phyloP scores from a whole-genome alignment of 768 basidiomycete species.

The Asterophora lycoperdoides region DNA sequence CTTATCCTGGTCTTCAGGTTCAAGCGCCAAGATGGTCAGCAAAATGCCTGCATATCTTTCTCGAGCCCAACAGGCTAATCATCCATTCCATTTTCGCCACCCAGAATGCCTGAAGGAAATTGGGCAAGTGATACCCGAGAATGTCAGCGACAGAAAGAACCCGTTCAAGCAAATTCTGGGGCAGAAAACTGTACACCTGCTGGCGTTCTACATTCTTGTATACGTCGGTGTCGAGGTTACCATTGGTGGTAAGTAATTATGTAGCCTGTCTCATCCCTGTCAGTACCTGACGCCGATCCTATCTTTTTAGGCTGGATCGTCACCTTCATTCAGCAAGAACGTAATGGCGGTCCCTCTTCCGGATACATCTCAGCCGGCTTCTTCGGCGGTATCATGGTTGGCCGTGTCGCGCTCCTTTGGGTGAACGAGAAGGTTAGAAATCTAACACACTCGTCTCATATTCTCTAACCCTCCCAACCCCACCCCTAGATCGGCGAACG shows the following conservation, averaged over 20 bases:
- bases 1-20: conserved; percentile 61
- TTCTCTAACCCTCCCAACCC: not conserved
- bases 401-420: conserved; percentile 54
- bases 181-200: conserved; percentile 51
- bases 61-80: not conserved
- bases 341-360: conserved; percentile 33
- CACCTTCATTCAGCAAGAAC: conserved; percentile 43
- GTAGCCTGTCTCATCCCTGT: not conserved
- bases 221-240: conserved; percentile 71
- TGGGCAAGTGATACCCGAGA: conserved; percentile 38
- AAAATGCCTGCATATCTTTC: too few species aligned
- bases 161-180: conserved; percentile 48
- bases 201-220: conserved; percentile 60
- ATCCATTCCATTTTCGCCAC: not conserved
- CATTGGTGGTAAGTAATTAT: conserved; percentile 40
- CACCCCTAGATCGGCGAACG: conserved; percentile 47
- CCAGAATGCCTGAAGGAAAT: conserved; percentile 47
- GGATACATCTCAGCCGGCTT: conserved; percentile 26
- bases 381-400: conserved; percentile 39
- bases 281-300: not conserved
- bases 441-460: not conserved
- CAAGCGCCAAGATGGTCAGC: conserved; percentile 63
- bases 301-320: conserved; percentile 60
- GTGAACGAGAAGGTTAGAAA: conserved; percentile 44
- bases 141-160: conserved; percentile 14